phyloP scores from a whole-genome alignment of 371 early-diverging fungal species.

The Apophysomyces ossiformis region DNA sequence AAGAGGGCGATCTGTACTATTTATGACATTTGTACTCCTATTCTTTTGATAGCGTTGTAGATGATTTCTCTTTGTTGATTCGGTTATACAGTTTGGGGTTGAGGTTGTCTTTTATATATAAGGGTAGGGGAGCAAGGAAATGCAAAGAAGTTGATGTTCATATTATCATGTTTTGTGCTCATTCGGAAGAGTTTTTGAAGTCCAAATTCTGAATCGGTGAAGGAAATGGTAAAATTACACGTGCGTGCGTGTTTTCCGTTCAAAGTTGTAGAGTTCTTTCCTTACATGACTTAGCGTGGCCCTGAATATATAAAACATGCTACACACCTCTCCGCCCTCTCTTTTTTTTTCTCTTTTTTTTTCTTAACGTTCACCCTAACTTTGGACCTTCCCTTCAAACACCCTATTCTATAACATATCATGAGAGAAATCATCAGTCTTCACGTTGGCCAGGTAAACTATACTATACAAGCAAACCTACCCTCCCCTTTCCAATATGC shows the following conservation, averaged over 20 bases:
- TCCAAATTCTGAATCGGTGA: conserved; percentile 3
- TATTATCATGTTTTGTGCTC: too few relatives aligned
- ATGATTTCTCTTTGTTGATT: too few relatives aligned
- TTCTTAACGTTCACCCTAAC: conserved; percentile 28
- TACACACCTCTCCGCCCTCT: conserved; percentile 6
- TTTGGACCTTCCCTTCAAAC: conserved; percentile 18
- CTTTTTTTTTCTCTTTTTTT: conserved; percentile 23
- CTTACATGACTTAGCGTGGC: conserved; percentile 7
- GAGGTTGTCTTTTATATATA: too few relatives aligned
- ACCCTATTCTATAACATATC: conserved; percentile 15
- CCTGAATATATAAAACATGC: conserved; percentile 1
- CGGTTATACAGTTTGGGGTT: too few relatives aligned
- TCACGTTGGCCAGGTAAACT: conserved; percentile 17
- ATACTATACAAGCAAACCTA: neutral
- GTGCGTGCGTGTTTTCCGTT: conserved; percentile 6
- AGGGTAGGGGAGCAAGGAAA: too few relatives aligned
- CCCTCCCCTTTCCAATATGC: neutral
- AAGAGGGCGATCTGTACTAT: too few relatives aligned
- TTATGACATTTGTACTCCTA: too few relatives aligned
- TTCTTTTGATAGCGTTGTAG: too few relatives aligned
- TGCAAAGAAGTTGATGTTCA: too few relatives aligned
- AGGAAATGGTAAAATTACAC: conserved; percentile 2
- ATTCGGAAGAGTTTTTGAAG: neutral
- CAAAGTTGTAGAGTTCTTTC: conserved; percentile 1
- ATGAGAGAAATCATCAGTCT: conserved; percentile 89